Percentiles rank a stretch among this genome's conserved stretches.
Evolutionary conservation across 2,329 filamentous ascomycete species (phyloP).

Genomic region (Fusarium mundagurra): DNA sequence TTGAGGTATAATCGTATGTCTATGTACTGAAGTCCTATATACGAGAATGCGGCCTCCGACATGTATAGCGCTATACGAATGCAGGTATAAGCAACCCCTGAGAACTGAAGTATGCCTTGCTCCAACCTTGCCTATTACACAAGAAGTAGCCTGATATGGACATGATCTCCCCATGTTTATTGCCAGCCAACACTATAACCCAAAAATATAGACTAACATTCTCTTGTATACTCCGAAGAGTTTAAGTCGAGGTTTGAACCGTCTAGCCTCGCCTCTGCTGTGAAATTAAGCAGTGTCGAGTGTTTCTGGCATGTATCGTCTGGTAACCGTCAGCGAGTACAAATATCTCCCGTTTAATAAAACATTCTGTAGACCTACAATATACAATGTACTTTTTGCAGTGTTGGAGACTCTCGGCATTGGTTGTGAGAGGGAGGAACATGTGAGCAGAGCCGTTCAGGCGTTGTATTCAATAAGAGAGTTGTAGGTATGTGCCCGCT

Average conservation of each 20-base stretch:
- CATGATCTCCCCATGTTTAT: not conserved
- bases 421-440: not conserved
- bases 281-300: not conserved
- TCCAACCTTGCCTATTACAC: not conserved
- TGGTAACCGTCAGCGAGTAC: not conserved
- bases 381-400: not conserved
- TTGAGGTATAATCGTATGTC: not conserved
- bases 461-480: not conserved
- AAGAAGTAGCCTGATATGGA: not conserved
- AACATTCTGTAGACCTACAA: not conserved
- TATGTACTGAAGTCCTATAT: not conserved
- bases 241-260: not conserved
- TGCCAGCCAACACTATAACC: not conserved
- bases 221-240: not conserved
- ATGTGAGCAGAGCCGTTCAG: not conserved
- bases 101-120: not conserved
- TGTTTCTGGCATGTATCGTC: not conserved
- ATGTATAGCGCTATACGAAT: not conserved
- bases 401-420: not conserved
- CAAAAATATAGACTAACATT: not conserved
- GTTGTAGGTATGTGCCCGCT: not conserved
- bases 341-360: not conserved
- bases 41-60: not conserved
- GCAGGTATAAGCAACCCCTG: not conserved
- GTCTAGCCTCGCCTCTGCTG: not conserved